These are phyloP conservation scores for Emergomyces orientalis DNA, from an alignment of 2,329 filamentous ascomycete genomes.

Conservation along the genomic window DNA sequence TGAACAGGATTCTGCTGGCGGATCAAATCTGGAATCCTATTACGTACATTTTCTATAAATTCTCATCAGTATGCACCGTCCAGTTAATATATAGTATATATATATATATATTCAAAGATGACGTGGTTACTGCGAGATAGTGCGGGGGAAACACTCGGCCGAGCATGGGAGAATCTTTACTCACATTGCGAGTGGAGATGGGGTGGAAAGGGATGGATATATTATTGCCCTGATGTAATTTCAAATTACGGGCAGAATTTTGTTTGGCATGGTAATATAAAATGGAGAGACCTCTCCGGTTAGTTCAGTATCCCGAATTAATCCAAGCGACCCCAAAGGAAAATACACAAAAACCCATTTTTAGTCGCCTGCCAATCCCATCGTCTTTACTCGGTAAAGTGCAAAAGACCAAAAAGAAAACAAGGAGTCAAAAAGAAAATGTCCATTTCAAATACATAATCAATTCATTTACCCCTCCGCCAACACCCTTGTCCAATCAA, in stretches of 20 bases:
- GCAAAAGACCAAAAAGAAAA: neutral
- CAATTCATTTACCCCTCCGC: constrained; percentile 35
- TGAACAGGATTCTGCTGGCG: neutral
- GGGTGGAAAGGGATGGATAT: neutral
- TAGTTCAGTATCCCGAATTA: neutral
- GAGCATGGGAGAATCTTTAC: neutral
- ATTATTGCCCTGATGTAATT: neutral
- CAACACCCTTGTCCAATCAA: constrained; percentile 72
- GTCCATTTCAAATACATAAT: neutral
- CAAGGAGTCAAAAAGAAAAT: neutral
- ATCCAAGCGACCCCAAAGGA: neutral
- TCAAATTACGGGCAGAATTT: neutral
- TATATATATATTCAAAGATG: neutral
- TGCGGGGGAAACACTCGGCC: neutral
- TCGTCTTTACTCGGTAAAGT: neutral
- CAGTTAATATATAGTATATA: neutral
- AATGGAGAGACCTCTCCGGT: neutral
- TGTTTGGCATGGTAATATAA: neutral
- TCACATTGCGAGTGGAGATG: neutral
- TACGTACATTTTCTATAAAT: neutral
- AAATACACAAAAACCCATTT: neutral
- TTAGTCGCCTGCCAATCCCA: neutral
- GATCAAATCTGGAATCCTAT: neutral
- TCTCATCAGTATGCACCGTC: neutral
- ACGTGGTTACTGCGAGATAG: neutral